Base-by-base conservation (phyloP, 768 basidiomycete genomes). In the Amanita fuliginea region DNA sequence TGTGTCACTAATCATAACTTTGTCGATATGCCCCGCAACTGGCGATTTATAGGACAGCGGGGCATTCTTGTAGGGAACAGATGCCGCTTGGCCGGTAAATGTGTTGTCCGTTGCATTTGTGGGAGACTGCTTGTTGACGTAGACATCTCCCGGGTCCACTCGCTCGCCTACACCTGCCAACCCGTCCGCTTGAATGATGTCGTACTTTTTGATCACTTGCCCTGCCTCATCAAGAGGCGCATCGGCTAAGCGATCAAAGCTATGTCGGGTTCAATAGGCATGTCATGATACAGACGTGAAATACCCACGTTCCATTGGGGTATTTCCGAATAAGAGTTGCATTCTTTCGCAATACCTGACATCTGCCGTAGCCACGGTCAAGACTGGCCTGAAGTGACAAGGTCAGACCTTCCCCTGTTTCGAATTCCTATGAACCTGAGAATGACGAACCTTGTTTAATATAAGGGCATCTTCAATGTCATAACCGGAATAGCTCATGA, bases 391-490 rank as follows among this genome's bases (percentile, higher is more conserved):
- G 42, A 32, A 34, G 46, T 42, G 6, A 35, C 24, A 37, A 32
- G 44, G 35, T 57, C 44, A 57, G 42, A 24, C 53, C 5, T 33
- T 33, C 51, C 49, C 33, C 11, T 26, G 37, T 44, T 42, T 47
- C 26, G 16, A 41, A 24, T 44, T 28, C 21, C 4, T 16, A 33
- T 36, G 16, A 49, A 37, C 19, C 35, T 42, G 42, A 48, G 43
- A 49, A 32, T 21, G 33, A 45, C 71, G 39, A 46, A 81, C 90
- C 73, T 84, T 92, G 65, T 99, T 99, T 52, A 95, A 72, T 58
- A 99, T 98, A 49, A 98, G 72, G 2, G 96, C 96, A 64, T 99
- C 96, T 70, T 99, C 96, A 55, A 99, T 99, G 73, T 99, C 96
- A 63, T 98, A 99, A 21, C 96, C 96, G 4, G 94, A 96, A 67